These are phyloP conservation scores for Diddensiella caesifluorescens DNA, from an alignment of 805 yeast species.

Conservation along the genomic window DNA sequence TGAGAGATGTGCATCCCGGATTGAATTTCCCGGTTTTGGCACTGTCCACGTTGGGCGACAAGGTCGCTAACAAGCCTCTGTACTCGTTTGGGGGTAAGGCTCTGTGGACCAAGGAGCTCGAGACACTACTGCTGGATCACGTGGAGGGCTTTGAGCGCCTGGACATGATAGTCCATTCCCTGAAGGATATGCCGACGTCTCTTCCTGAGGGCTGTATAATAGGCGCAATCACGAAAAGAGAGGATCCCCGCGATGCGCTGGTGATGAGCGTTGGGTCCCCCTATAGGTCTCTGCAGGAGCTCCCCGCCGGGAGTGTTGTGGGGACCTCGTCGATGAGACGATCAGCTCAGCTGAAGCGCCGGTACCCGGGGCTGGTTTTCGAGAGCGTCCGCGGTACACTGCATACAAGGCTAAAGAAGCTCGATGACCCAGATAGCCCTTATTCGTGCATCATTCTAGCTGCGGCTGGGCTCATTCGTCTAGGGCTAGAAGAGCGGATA, in stretches of 20 bases:
- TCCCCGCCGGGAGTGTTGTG: conserved; percentile 80
- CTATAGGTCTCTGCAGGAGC: conserved; percentile 59
- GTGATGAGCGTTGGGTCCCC: conserved; percentile 64
- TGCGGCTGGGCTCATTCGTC: conserved; percentile 81
- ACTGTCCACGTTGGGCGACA: conserved; percentile 84
- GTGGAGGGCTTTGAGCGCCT: conserved; percentile 59
- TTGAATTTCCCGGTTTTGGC: conserved; percentile 72
- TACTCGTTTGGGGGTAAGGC: conserved; percentile 96
- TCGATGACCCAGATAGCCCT: conserved; percentile 64
- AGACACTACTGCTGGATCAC: conserved; percentile 57
- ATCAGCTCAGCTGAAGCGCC: conserved; percentile 79
- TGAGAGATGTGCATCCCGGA: conserved; percentile 57
- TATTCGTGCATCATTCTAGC: conserved; percentile 80
- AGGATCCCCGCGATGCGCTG: conserved; percentile 91
- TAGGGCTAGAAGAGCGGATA: conserved; percentile 69
- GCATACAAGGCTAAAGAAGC: conserved; percentile 72
- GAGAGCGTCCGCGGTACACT: conserved; percentile 83
- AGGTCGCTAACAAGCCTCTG: conserved; percentile 74
- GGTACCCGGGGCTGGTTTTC: conserved; percentile 69
- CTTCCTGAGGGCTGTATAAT: conserved; percentile 85
- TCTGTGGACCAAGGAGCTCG: conserved; percentile 93
- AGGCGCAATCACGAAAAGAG: conserved; percentile 81
- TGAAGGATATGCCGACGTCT: conserved; percentile 88
- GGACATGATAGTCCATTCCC: conserved; percentile 87
- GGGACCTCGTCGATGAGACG: conserved; percentile 95